Conservation (phyloP, 2,329 filamentous ascomycete genomes). For the Phoma sp. region DNA sequence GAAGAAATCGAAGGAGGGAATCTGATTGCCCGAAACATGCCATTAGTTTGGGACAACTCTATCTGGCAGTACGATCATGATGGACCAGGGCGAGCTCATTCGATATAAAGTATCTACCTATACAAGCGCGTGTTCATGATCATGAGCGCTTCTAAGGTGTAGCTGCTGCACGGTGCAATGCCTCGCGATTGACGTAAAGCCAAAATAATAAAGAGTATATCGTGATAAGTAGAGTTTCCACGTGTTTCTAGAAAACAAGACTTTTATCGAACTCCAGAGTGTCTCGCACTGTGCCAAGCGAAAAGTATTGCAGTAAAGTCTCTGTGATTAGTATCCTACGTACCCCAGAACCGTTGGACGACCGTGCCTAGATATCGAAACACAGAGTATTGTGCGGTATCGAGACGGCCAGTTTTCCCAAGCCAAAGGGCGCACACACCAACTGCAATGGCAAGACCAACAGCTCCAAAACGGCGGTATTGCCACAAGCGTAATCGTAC, state of each 20-base stretch:
- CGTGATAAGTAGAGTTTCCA: too few species aligned
- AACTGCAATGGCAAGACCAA: slow-evolving; percentile 58
- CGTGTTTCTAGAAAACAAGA: too few species aligned
- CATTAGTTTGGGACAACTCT: background rate
- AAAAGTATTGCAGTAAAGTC: background rate
- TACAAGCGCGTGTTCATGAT: background rate
- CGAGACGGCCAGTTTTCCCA: slow-evolving; percentile 27
- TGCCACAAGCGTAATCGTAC: slow-evolving; percentile 63
- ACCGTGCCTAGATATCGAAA: slow-evolving; percentile 27
- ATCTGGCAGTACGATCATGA: background rate
- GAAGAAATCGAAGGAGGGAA: background rate
- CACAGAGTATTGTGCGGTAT: slow-evolving; percentile 8
- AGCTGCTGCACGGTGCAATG: too few species aligned
- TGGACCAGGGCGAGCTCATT: background rate
- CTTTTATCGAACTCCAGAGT: too few species aligned
- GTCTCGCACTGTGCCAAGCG: background rate
- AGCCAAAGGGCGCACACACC: slow-evolving; percentile 47
- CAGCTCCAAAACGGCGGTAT: slow-evolving; percentile 65
- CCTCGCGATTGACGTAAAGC: too few species aligned
- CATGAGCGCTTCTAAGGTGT: too few species aligned
- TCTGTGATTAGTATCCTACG: background rate
- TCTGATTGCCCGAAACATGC: background rate
- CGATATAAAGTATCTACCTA: background rate
- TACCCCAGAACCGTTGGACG: slow-evolving; percentile 22
- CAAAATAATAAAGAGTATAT: too few species aligned